These are phyloP conservation scores for Penicillium tannophilum DNA, from an alignment of 495 filamentous ascomycete species.

Conservation along the genomic window DNA sequence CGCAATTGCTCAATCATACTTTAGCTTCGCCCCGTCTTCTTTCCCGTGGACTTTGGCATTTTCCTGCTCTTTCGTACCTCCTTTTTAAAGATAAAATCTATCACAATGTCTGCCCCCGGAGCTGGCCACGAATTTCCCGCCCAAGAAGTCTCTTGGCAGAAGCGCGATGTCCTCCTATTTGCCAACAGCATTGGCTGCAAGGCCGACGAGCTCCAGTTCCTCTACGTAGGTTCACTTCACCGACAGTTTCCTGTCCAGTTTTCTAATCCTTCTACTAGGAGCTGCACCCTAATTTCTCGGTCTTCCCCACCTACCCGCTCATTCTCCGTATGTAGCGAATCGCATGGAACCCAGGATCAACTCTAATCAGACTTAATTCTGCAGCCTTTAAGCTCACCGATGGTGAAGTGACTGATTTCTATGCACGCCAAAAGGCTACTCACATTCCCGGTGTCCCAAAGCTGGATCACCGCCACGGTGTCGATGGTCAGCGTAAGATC, in stretches of 20 bases:
- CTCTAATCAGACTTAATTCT: slow-evolving; percentile 7
- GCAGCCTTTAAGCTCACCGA: slow-evolving; percentile 78
- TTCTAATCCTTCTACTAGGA: slow-evolving; percentile 54
- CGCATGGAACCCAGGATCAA: not conserved
- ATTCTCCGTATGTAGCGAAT: slow-evolving; percentile 64
- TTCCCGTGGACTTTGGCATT: not conserved
- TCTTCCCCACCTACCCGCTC: slow-evolving; percentile 86
- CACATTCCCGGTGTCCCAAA: slow-evolving; percentile 76
- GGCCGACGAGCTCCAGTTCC: slow-evolving; percentile 85
- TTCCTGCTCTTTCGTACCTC: slow-evolving; percentile 2
- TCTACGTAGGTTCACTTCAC: slow-evolving; percentile 61
- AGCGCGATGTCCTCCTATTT: slow-evolving; percentile 84
- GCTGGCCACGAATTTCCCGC: slow-evolving; percentile 78
- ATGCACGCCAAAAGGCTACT: slow-evolving; percentile 58
- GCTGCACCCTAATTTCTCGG: slow-evolving; percentile 76
- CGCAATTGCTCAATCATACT: slow-evolving; percentile 28
- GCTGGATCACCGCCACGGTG: slow-evolving; percentile 71
- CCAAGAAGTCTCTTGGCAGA: slow-evolving; percentile 75
- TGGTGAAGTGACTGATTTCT: slow-evolving; percentile 85
- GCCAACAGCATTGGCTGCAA: slow-evolving; percentile 84
- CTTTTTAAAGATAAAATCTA: not conserved
- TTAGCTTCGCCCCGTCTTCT: slow-evolving; percentile 17
- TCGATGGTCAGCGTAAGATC: slow-evolving; percentile 85
- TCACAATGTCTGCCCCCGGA: slow-evolving; percentile 59
- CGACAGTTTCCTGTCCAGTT: slow-evolving; percentile 15